Evolutionary conservation across 2,329 filamentous ascomycete species (phyloP).

Genomic region (Pseudogymnoascus sp.): DNA sequence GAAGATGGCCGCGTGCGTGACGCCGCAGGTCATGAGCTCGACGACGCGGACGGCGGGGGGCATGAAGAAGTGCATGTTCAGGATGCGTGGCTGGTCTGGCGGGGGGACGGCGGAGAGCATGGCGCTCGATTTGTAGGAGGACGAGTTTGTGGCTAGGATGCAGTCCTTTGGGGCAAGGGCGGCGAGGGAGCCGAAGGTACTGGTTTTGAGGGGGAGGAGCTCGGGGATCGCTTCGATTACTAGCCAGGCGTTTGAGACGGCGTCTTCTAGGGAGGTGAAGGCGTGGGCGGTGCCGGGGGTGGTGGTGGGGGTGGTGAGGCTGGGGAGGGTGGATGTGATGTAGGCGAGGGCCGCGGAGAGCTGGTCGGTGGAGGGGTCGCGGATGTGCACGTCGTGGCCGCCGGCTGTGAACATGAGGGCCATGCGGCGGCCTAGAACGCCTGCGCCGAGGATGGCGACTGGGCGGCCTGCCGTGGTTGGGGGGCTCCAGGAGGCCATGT

Average conservation of each 20-base stretch:
- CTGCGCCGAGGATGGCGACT: constrained; percentile 34
- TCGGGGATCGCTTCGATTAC: constrained; percentile 37
- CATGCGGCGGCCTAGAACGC: constrained; percentile 37
- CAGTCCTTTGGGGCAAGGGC: constrained; percentile 27
- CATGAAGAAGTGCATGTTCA: constrained; percentile 38
- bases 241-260: constrained; percentile 27
- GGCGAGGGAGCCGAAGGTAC: constrained; percentile 34
- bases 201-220: constrained; percentile 33
- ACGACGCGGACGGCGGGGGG: constrained; percentile 22
- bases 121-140: constrained; percentile 36
- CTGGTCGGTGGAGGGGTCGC: constrained; percentile 34
- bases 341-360: constrained; percentile 33
- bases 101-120: constrained; percentile 31
- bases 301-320: constrained; percentile 1
- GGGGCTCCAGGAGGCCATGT: constrained; percentile 12
- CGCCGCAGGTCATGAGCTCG: constrained; percentile 32
- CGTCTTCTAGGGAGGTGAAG: constrained; percentile 17
- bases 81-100: constrained; percentile 28
- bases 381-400: constrained; percentile 36
- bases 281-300: constrained; percentile 9
- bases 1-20: constrained; percentile 27
- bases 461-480: constrained; percentile 23
- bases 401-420: constrained; percentile 33
- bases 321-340: constrained; percentile 29
- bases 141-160: constrained; percentile 40